Evolutionary conservation across 495 filamentous ascomycete genomes (phyloP), one percentile per base, ranked within the genome.

Genomic region (Chlorociboria aeruginascens): DNA sequence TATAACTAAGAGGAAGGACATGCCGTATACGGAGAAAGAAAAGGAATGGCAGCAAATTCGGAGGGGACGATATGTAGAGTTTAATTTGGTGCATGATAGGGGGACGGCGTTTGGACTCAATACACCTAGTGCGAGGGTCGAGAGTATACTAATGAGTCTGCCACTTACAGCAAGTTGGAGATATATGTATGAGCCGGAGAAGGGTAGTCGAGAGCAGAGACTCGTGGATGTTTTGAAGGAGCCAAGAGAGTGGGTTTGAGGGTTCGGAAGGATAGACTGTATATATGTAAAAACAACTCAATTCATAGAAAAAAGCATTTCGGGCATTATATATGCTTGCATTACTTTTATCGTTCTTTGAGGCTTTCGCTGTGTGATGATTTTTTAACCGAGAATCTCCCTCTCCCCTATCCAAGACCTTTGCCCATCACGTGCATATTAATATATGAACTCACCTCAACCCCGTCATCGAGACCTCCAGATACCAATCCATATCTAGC

Each of bases 11-110:
- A 69, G 92, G 44, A 99, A 94, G 69, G 85, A 96, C 51, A 86
- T 94, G 86, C 77, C 84, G 0, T 99, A 78, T 55, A 86, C 84
- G 0, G 79, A 79, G 10, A 68, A 76, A 47, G 85, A 96, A 68
- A 96, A 95, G 69, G 74, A 84, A 49, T 99, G 92, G 92, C 92
- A 99, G 64, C 92, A 97, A 69, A 70, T 99, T 50, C 76, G 92
- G 29, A 73, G 92, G 42, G 92, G 93, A 32, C 71, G 83, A 55
- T 99, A 99, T 65, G 93, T 99, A 25, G 92, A 99, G 63, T 99
- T 99, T 66, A 99, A 99, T 66, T 75, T 99, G 13, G 85, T 99
- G 40, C 88, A 99, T 67, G 92, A 99, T 69, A 79, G 92, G 28
- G 92, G 92, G 10, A 99, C 92, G 6, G 82, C 83, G 41, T 99